Conservation (phyloP, 2,329 filamentous ascomycete species). For the Aspergillus jensenii region DNA sequence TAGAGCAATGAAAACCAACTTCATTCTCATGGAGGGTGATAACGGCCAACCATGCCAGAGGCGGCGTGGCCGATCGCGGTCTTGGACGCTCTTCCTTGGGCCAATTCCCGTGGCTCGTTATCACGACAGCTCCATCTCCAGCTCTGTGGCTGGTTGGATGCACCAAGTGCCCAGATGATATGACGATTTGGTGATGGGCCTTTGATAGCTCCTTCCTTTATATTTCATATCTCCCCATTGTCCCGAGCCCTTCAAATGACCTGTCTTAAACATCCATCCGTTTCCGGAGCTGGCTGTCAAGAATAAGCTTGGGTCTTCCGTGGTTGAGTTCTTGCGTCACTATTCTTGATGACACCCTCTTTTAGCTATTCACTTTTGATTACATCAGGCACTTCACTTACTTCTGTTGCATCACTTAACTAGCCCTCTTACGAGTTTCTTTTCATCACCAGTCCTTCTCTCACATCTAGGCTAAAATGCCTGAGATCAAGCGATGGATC, state of each 20-base stretch:
- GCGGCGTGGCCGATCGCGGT: constrained; percentile 5
- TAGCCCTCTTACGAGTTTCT: background rate
- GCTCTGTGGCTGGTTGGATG: background rate
- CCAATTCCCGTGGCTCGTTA: constrained; percentile 11
- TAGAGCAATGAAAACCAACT: constrained; percentile 17
- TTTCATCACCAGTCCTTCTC: background rate
- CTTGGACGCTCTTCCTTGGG: constrained; percentile 5
- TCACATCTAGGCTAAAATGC: constrained; percentile 21
- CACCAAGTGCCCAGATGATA: background rate
- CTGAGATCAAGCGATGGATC: constrained; percentile 29
- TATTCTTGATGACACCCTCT: background rate
- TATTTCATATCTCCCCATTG: background rate
- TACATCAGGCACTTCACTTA: background rate
- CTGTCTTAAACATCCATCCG: background rate
- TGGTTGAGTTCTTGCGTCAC: constrained; percentile 6
- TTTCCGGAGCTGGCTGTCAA: background rate
- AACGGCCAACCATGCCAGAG: background rate
- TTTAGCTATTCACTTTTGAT: background rate
- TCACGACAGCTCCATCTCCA: constrained; percentile 2
- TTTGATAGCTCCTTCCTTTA: background rate
- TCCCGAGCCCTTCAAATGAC: background rate
- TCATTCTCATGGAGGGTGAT: constrained; percentile 13
- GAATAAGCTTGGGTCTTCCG: background rate
- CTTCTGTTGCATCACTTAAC: background rate
- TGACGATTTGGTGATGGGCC: background rate